Base-by-base conservation (phyloP, 768 basidiomycete genomes). In the Lentinula sp. region DNA sequence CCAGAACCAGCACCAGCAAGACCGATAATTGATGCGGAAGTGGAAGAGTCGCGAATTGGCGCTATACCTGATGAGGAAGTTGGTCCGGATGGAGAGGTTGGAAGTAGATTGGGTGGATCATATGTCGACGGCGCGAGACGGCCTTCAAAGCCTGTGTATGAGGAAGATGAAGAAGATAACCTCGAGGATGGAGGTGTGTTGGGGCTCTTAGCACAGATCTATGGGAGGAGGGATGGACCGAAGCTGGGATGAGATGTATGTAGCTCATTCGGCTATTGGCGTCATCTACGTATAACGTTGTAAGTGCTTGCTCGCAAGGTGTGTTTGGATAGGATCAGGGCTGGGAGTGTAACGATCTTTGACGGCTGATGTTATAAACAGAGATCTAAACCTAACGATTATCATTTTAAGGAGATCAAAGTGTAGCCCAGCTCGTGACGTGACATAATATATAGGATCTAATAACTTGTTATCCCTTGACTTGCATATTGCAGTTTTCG, bases 201-300 rank as follows among this genome's bases (percentile, higher is more conserved):
- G 63, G 92, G 91, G 20, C 69, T 97, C 64, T 70, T 97, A 66
- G 88, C 91, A 46, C 88, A 95, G 77, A 95, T 97, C 55, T 93
- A 95, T 72, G 85, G 82, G 50, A 77, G 81, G 66, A 79, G 76
- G 63, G 83, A 85, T 51, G 80, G 79, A 60, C 79, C 79, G 6
- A 41, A 39, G 20, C 41, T 56, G 15, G 55, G 55, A 43, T 56
- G 23, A 15, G 36, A 37, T 28, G 28, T 50, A 50, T 50, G 49
- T 50, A 6, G 16, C 39, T 41, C 43, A 18, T 0, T 20, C 8
- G 43, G 43, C 16, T 45, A 3, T 48, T 48, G 4, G 6, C 4
- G 42, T 16, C 15, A 18, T 43, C 42, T 48, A 12, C 18, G 23
- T 48, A 12, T 13, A 12, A 1, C 16, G 16, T 9, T 12, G 16